Conservation (phyloP, 2,329 filamentous ascomycete species). For the Colletotrichum trifolii region DNA sequence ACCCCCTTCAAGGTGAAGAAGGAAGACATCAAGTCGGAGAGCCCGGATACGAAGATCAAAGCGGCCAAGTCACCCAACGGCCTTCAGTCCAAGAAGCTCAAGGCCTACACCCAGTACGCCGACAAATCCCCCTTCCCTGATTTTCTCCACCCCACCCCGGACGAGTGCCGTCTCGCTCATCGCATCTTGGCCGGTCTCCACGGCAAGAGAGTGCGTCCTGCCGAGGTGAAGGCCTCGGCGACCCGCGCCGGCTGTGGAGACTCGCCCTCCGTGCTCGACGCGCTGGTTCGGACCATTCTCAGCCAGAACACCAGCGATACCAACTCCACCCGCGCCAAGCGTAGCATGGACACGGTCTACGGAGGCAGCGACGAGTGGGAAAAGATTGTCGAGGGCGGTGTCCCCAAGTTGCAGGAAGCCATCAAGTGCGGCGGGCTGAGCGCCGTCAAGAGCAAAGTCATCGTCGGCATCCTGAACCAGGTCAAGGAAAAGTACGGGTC, state of each 20-base stretch:
- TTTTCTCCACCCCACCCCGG: slow-evolving; percentile 71
- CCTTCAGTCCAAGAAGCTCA: slow-evolving; percentile 56
- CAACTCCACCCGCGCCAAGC: slow-evolving; percentile 70
- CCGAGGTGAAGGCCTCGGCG: slow-evolving; percentile 69
- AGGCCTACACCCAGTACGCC: slow-evolving; percentile 53
- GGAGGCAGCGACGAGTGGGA: slow-evolving; percentile 57
- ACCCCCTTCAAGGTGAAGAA: slow-evolving; percentile 25
- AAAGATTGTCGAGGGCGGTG: slow-evolving; percentile 52
- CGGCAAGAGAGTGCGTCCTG: slow-evolving; percentile 71
- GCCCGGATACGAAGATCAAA: slow-evolving; percentile 11
- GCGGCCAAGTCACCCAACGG: slow-evolving; percentile 33
- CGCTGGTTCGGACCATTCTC: slow-evolving; percentile 62
- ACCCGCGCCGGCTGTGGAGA: slow-evolving; percentile 72
- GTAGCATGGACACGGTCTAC: slow-evolving; percentile 57
- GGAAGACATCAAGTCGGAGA: slow-evolving; percentile 28
- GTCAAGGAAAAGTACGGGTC: slow-evolving; percentile 59
- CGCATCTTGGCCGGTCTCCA: slow-evolving; percentile 72
- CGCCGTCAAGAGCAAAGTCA: slow-evolving; percentile 77
- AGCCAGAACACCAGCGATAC: slow-evolving; percentile 63
- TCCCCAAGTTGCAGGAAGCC: slow-evolving; percentile 60
- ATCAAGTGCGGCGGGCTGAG: slow-evolving; percentile 79
- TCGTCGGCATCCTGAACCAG: slow-evolving; percentile 75
- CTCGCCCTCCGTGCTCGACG: slow-evolving; percentile 62
- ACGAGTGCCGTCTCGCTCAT: slow-evolving; percentile 77
- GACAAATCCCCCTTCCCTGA: slow-evolving; percentile 72